Percentiles rank a stretch among this genome's conserved stretches.
phyloP scores from a whole-genome alignment of 208 protist genomes.

The Porcisia hertigi region DNA sequence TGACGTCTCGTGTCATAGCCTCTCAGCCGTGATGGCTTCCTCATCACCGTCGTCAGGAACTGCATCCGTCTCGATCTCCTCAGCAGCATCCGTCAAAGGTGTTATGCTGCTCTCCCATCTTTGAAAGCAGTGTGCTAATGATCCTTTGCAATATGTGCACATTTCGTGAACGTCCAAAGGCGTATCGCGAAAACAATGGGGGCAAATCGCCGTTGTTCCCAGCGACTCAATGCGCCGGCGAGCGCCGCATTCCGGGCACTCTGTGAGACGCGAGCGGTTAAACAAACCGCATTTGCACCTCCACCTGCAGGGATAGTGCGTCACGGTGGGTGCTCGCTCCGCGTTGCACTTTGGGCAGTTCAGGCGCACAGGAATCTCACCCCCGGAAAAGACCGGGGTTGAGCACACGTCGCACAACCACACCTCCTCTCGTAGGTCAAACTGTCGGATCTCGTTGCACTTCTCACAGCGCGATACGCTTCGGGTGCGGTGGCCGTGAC shows the following conservation, averaged over 20 bases:
- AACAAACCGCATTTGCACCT: constrained; percentile 56
- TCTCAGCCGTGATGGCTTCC: not conserved
- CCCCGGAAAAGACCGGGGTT: constrained; percentile 58
- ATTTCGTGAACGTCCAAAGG: constrained; percentile 47
- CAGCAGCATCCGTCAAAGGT: not conserved
- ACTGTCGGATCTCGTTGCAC: constrained; percentile 46
- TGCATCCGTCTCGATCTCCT: not conserved
- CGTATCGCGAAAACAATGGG: constrained; percentile 62
- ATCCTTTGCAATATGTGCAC: constrained; percentile 57
- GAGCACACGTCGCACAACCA: constrained; percentile 87
- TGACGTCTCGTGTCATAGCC: no score
- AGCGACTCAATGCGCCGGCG: constrained; percentile 45
- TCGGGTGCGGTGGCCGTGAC: constrained; percentile 29
- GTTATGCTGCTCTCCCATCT: constrained; percentile 4
- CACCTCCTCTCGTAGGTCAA: constrained; percentile 51
- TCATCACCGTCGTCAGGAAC: not conserved
- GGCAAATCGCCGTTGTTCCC: constrained; percentile 39
- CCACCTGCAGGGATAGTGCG: constrained; percentile 67
- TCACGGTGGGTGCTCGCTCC: constrained; percentile 22
- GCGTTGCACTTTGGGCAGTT: constrained; percentile 63
- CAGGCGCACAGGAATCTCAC: constrained; percentile 43
- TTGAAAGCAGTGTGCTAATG: constrained; percentile 12
- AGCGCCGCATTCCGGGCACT: constrained; percentile 65
- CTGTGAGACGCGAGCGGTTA: constrained; percentile 29
- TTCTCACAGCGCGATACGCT: constrained; percentile 34